Evolutionary conservation across 345 rosid genomes (phyloP).

Genomic region (Populus davidiana): DNA sequence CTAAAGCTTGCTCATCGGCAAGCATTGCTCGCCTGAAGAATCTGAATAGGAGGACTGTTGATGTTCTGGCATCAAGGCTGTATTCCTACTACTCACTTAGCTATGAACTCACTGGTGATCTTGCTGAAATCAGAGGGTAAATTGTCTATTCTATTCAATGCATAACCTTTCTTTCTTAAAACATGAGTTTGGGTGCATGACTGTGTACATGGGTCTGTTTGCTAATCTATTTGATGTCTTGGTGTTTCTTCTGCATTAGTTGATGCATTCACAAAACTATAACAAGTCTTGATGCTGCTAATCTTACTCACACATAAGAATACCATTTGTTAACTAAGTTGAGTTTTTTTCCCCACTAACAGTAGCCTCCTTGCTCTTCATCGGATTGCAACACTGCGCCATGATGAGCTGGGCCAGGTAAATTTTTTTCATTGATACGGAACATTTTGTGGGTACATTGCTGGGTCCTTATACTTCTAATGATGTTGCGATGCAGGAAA

Average conservation of each 20-base stretch:
- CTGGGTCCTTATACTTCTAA: constrained; percentile 15
- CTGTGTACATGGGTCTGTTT: background rate
- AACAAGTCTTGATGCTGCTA: background rate
- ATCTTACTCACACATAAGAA: background rate
- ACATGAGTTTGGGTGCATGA: background rate
- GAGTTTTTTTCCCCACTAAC: constrained; percentile 13
- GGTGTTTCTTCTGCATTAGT: background rate
- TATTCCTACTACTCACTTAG: constrained; percentile 76
- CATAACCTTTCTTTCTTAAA: background rate
- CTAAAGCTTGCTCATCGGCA: constrained; percentile 81
- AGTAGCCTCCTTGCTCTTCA: constrained; percentile 78
- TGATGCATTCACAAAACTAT: background rate
- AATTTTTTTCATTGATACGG: constrained; percentile 1
- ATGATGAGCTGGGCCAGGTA: constrained; percentile 91
- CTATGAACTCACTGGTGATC: constrained; percentile 72
- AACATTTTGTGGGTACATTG: background rate
- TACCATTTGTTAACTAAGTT: background rate
- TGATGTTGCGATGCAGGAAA: constrained; percentile 57
- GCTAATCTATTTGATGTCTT: background rate
- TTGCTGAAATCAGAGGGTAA: constrained; percentile 82
- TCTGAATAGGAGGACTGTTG: constrained; percentile 70
- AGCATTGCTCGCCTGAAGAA: constrained; percentile 69
- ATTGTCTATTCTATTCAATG: constrained; percentile 6
- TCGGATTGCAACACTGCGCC: constrained; percentile 79
- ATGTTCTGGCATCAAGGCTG: constrained; percentile 74